phyloP scores from a whole-genome alignment of 2,329 filamentous ascomycete genomes.

The Trichophyton equinum region DNA sequence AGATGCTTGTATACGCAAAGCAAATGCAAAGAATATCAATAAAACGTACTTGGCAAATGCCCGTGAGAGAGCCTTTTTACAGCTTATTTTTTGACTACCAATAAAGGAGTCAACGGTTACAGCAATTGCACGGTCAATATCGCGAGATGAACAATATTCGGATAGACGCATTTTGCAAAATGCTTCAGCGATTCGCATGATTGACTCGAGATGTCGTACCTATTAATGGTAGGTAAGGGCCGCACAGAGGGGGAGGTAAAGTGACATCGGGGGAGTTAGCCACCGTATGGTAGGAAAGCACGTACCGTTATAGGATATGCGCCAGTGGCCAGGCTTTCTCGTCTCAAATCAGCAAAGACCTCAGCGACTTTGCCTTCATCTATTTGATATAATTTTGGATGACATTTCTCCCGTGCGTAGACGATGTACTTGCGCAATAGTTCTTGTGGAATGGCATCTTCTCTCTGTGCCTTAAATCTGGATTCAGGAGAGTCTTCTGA shows the following conservation, averaged over 20 bases:
- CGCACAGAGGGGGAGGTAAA: not conserved
- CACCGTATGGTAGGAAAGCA: constrained; percentile 12
- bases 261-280: constrained; percentile 2
- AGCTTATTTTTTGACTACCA: constrained; percentile 89
- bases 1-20: not conserved
- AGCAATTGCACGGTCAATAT: constrained; percentile 93
- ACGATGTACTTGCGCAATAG: constrained; percentile 92
- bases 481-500: constrained; percentile 30
- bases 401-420: constrained; percentile 79
- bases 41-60: constrained; percentile 88
- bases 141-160: constrained; percentile 77
- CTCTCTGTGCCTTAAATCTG: constrained; percentile 31
- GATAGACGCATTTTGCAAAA: constrained; percentile 98
- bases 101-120: constrained; percentile 96
- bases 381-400: constrained; percentile 90
- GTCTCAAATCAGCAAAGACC: constrained; percentile 89
- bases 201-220: constrained; percentile 95
- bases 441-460: constrained; percentile 75
- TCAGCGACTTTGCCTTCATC: constrained; percentile 94
- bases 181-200: constrained; percentile 85
- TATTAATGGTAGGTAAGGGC: constrained; percentile 25
- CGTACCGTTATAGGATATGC: constrained; percentile 95
- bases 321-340: constrained; percentile 83
- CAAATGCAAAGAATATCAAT: not conserved
- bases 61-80: constrained; percentile 86